Percentiles rank a stretch among this genome's conserved stretches.
These are phyloP conservation scores for Rhizopogon rudus DNA, from an alignment of 768 basidiomycete genomes.

Conservation along the genomic window DNA sequence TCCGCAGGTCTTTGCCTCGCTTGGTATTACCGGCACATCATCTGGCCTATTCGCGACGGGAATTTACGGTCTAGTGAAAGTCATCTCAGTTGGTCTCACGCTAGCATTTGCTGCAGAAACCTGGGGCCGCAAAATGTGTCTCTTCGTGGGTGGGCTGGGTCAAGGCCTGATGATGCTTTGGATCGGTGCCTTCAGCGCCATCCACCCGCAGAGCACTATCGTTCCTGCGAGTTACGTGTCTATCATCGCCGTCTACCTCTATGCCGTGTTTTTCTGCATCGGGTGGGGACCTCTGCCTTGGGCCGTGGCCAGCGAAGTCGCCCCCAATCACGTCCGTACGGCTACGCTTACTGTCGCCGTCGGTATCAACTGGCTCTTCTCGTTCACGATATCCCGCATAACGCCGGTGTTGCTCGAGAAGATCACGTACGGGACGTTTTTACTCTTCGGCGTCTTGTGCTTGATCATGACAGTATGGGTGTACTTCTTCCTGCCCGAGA, in stretches of 20 bases:
- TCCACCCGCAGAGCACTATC: constrained; percentile 26
- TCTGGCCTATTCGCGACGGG: constrained; percentile 49
- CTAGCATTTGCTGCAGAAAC: constrained; percentile 44
- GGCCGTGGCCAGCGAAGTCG: constrained; percentile 26
- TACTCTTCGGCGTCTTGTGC: constrained; percentile 38
- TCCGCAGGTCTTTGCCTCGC: constrained; percentile 43
- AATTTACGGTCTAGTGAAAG: constrained; percentile 34
- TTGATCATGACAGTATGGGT: constrained; percentile 38
- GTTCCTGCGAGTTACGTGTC: constrained; percentile 38
- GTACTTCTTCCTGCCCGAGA: constrained; percentile 43
- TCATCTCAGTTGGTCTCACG: constrained; percentile 34
- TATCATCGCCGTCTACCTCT: constrained; percentile 41
- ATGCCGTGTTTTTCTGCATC: constrained; percentile 41
- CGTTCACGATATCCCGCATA: constrained; percentile 41
- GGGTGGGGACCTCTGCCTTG: constrained; percentile 34
- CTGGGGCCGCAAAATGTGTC: constrained; percentile 43
- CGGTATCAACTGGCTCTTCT: constrained; percentile 42
- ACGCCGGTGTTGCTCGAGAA: constrained; percentile 33
- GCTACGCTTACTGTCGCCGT: constrained; percentile 32
- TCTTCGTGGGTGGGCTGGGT: constrained; percentile 44
- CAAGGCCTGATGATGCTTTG: constrained; percentile 44
- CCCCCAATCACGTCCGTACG: constrained; percentile 39
- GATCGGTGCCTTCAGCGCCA: constrained; percentile 36
- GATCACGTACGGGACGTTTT: constrained; percentile 36
- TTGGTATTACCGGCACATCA: constrained; percentile 40